Evolutionary conservation across 768 basidiomycete genomes (phyloP), one percentile per base, ranked within the genome.

Genomic region (Wakefieldia striispora): DNA sequence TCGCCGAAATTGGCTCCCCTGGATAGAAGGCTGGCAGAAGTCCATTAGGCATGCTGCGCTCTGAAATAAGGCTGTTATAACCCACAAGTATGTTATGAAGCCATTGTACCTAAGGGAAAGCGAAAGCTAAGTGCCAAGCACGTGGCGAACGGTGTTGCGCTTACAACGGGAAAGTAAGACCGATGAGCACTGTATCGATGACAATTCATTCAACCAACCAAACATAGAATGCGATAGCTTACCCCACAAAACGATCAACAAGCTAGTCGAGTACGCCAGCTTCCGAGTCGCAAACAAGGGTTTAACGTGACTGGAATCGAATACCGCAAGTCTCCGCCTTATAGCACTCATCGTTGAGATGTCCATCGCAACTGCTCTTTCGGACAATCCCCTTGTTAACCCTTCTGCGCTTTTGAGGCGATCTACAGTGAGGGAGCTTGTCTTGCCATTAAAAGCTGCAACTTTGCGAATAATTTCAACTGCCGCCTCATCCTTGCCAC

Each of bases 1-100:
- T 88, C 86, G 1, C 86, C 86, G 45, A 87, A 86, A 43, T 80
- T 65, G 0, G 83, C 80, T 6, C 86, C 88, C 39, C 84, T 75
- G 17, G 71, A 82, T 17, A 76, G 67, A 24, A 88, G 76, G 61
- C 84, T 86, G 45, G 43, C 53, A 46, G 43, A 51, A 8, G n/a
- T 27, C 9, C 26, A n/a, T 51, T 6, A 51, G 47, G 6, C 10
- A 27, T 7, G 3, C 17, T n/a, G 31, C 6, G 0, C 21, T 41
- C 47, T 31, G 0, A n/a, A 47, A 16, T 12, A 14, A 36, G 2
- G 11, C 11, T 17, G 5, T 17, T 17, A 29, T 19, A 35, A 46
- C 31, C 61, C 43, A 81, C 80, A 74, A 80, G 57, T 73, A 81
- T 4, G 77, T 75, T 17, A 82, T 70, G 55, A 79, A 78, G 45